Conservation (phyloP, 441 rosid genomes). For the Gossypium gossypioides region DNA sequence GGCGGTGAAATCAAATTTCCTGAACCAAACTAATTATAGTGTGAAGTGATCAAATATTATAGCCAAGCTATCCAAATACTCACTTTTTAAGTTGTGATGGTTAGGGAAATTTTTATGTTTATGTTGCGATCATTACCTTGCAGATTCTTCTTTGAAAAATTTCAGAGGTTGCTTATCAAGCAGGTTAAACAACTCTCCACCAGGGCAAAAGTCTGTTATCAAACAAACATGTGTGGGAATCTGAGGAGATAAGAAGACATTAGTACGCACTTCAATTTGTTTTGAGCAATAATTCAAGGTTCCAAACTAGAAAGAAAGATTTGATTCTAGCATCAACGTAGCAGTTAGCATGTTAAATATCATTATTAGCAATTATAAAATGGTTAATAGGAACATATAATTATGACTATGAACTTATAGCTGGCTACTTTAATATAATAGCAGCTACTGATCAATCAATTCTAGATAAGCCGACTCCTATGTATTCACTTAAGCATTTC, state of each 20-base stretch:
- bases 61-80: not conserved
- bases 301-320: not conserved
- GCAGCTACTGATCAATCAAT: not conserved
- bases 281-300: not conserved
- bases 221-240: slow-evolving; percentile 90
- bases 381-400: not conserved
- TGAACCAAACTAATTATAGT: no score
- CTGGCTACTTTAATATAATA: not conserved
- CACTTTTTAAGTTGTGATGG: not conserved
- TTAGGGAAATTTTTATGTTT: not conserved
- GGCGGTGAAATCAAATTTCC: not conserved
- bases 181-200: slow-evolving; percentile 88
- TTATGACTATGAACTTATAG: not conserved
- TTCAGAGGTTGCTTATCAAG: slow-evolving; percentile 95
- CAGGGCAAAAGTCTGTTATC: slow-evolving; percentile 92
- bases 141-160: slow-evolving; percentile 71
- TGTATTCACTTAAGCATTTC: not conserved
- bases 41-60: slow-evolving; percentile 1
- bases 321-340: not conserved
- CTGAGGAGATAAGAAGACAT: slow-evolving; percentile 39
- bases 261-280: slow-evolving; percentile 1
- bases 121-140: slow-evolving; percentile 42
- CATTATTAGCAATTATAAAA: not conserved
- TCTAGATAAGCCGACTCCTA: not conserved
- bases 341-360: not conserved